Evolutionary conservation across 1,284 basidiomycete genomes (phyloP).

Genomic region (Moesziomyces parantarcticus): DNA sequence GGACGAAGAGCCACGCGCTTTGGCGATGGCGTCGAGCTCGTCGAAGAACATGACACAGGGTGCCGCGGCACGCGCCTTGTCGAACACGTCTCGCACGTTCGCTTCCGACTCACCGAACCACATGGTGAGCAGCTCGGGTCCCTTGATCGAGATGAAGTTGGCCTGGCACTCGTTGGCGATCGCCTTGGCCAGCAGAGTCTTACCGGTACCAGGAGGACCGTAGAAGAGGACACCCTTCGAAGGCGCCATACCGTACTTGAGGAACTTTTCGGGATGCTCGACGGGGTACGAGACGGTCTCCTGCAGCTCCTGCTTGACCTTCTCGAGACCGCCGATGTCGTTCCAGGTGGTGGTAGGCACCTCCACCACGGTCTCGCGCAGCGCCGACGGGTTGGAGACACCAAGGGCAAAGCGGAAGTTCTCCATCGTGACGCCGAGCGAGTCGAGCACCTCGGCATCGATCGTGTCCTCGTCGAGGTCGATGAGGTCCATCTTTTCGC

Average conservation of each 20-base stretch:
- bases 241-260: constrained; percentile 99
- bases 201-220: constrained; percentile 96
- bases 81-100: constrained; percentile 98
- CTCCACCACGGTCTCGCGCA: constrained; percentile 95
- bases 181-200: constrained; percentile 92
- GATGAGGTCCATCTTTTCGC: constrained; percentile 97
- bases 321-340: constrained; percentile 98
- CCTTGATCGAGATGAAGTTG: constrained; percentile 96
- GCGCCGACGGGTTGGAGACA: constrained; percentile 92
- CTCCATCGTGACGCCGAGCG: constrained; percentile 95
- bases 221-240: constrained; percentile 99
- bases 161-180: constrained; percentile 99
- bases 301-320: constrained; percentile 98
- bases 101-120: constrained; percentile 99
- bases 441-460: constrained; percentile 94
- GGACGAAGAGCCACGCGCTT: constrained; percentile 83
- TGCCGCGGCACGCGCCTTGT: constrained; percentile 98
- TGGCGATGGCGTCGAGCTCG: constrained; percentile 97
- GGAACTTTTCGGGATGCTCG: constrained; percentile 99
- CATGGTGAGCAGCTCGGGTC: constrained; percentile 94
- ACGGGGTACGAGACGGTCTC: constrained; percentile 99
- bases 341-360: constrained; percentile 97
- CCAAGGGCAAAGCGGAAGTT: constrained; percentile 97
- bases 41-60: constrained; percentile 99
- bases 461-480: constrained; percentile 85